These are phyloP conservation scores for Phytophthora vignae DNA, from an alignment of 352 stramenopile species.

Conservation along the genomic window DNA sequence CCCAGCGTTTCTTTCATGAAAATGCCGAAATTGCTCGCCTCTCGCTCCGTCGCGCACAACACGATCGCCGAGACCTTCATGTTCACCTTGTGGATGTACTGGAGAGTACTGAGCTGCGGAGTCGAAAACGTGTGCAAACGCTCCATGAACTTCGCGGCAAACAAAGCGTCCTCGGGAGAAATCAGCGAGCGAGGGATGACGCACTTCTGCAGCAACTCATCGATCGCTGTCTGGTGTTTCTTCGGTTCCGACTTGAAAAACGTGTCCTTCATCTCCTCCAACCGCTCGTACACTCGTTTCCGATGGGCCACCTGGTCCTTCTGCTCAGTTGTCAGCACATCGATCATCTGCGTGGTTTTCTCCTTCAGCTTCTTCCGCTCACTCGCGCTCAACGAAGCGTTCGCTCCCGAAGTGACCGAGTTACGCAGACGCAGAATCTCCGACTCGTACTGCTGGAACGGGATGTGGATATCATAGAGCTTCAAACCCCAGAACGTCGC, in stretches of 20 bases:
- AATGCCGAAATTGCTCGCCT: slow-evolving; percentile 88
- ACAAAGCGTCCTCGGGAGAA: slow-evolving; percentile 87
- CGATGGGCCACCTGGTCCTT: slow-evolving; percentile 88
- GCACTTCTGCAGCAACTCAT: slow-evolving; percentile 83
- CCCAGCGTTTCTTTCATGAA: slow-evolving; percentile 85
- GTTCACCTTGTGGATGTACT: slow-evolving; percentile 87
- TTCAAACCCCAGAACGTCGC: slow-evolving; percentile 89
- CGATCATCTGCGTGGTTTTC: slow-evolving; percentile 79
- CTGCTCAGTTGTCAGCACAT: slow-evolving; percentile 86
- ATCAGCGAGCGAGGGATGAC: slow-evolving; percentile 81
- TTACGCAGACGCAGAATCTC: slow-evolving; percentile 82
- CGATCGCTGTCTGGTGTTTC: slow-evolving; percentile 57
- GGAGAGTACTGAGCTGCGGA: slow-evolving; percentile 74
- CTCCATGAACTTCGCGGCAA: slow-evolving; percentile 88
- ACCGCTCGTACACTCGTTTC: slow-evolving; percentile 82
- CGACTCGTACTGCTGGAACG: slow-evolving; percentile 85
- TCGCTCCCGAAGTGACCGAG: slow-evolving; percentile 51
- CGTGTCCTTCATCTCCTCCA: slow-evolving; percentile 73
- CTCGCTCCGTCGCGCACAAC: slow-evolving; percentile 83
- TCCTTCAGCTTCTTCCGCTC: slow-evolving; percentile 88
- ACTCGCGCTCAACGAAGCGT: slow-evolving; percentile 46
- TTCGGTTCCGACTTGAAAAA: slow-evolving; percentile 67
- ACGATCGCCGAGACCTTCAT: slow-evolving; percentile 83
- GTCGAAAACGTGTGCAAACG: slow-evolving; percentile 78
- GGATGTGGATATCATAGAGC: slow-evolving; percentile 89